Evolutionary conservation across 2,329 filamentous ascomycete genomes (phyloP), one percentile per base, ranked within the genome.

Genomic region (Ophiostoma angusticollis): DNA sequence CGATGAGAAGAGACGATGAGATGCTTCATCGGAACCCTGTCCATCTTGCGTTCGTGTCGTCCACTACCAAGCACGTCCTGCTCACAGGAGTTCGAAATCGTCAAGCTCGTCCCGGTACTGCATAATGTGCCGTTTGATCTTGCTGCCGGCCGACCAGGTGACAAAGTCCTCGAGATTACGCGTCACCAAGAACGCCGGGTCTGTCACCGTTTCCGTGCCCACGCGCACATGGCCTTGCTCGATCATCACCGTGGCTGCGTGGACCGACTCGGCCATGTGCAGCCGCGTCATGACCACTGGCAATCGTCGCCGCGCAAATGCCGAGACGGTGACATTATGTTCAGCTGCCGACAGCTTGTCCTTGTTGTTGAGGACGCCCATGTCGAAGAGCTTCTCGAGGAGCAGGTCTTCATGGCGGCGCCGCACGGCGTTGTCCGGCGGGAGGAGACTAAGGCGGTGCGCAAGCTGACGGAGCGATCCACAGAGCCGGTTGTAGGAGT

Each of bases 121-220:
- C 74, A 94, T 79, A 47, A 95, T 93, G 56, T 86, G 91, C 56
- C 82, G 74, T 80, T 93, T 94, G 59, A 96, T 87, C 81, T 95
- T 95, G 61, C 84, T 93, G 44, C 84, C 85, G 52, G 93, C 84
- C 9, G 89, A 80, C 89, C 89, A 96, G 0, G 89, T 95, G 14
- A 96, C 82, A 57, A 93, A 94, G 62, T 96, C 89, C 62, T 96
- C 89, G 72, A 93, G 84, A 45, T 77, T 83, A 48, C 87, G 70
- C 27, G 84, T 91, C 7, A 96, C 85, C 38, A 95, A 61, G 53
- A 86, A 95, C 1, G 86, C 87, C 21, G 86, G 78, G 56, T 96
- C 89, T 2, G 84, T 93, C 19, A 95, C 73, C 2, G 87, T 82
- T 54, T 95, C 85, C 0, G 85, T 87, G 11, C 89, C 89, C 1